phyloP scores from a whole-genome alignment of 768 basidiomycete genomes.

The Tulasnella sp. region DNA sequence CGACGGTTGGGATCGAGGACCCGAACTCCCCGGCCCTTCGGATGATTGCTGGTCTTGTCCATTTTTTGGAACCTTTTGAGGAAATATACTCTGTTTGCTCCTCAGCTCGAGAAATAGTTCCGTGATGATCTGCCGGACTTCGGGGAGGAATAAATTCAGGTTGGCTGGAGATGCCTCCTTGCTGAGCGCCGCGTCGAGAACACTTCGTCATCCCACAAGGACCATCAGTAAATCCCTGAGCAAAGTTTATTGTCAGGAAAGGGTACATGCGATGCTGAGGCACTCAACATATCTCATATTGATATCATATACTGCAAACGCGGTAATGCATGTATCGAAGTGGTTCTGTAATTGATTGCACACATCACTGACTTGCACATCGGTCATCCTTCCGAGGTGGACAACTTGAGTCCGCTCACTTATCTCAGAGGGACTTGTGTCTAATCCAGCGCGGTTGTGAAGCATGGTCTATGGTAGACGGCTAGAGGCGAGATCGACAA shows the following conservation, averaged over 20 bases:
- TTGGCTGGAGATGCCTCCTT: slow-evolving; percentile 81
- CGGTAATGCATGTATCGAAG: slow-evolving; percentile 86
- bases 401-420: too few relatives aligned
- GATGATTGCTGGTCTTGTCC: slow-evolving; percentile 9
- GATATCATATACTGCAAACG: slow-evolving; percentile 75
- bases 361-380: slow-evolving; percentile 83
- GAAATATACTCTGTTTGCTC: slow-evolving; percentile 79
- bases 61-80: slow-evolving; percentile 55
- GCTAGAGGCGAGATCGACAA: background rate
- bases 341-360: slow-evolving; percentile 95
- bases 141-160: slow-evolving; percentile 80
- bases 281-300: slow-evolving; percentile 68
- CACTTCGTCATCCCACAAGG: slow-evolving; percentile 75
- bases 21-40: slow-evolving; percentile 30
- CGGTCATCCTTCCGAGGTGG: slow-evolving; percentile 51
- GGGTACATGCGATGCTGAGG: background rate
- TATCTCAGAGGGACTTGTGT: slow-evolving; percentile 80
- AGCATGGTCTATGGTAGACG: too few relatives aligned
- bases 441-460: slow-evolving; percentile 69
- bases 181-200: slow-evolving; percentile 83
- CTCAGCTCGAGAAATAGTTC: slow-evolving; percentile 88
- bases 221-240: slow-evolving; percentile 75
- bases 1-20: slow-evolving; percentile 33
- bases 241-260: slow-evolving; percentile 5
- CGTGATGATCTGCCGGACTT: slow-evolving; percentile 86